phyloP scores from a whole-genome alignment of 1,284 basidiomycete species.

The Fomitopsis pinicola region DNA sequence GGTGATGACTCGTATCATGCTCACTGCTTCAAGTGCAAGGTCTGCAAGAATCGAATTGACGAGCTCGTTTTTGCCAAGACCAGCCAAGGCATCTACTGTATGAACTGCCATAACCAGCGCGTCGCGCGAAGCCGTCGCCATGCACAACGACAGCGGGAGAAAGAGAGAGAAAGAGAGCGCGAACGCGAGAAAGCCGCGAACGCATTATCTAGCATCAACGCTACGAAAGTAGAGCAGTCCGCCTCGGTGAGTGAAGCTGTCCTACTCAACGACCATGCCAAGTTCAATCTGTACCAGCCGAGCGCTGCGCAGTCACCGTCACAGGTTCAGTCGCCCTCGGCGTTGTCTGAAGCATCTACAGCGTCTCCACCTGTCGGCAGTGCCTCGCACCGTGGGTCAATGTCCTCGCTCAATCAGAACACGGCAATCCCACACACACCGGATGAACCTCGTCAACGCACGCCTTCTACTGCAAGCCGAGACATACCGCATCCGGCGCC shows the following conservation, averaged over 20 bases:
- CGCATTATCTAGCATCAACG: slow-evolving; percentile 11
- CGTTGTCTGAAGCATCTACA: not conserved
- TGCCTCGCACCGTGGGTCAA: not conserved
- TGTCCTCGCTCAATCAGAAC: not conserved
- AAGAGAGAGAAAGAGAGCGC: slow-evolving; percentile 53
- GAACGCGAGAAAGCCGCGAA: slow-evolving; percentile 28
- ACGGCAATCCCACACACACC: not conserved
- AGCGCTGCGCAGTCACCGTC: not conserved
- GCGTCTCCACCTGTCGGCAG: not conserved
- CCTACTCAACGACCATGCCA: not conserved
- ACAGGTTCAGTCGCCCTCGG: slow-evolving; percentile 1
- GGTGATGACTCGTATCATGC: slow-evolving; percentile 99
- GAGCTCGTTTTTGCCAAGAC: slow-evolving; percentile 99
- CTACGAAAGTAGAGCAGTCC: slow-evolving; percentile 28
- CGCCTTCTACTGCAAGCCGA: not conserved
- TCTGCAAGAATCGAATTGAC: slow-evolving; percentile 92
- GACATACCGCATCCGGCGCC: not conserved
- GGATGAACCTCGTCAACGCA: not conserved
- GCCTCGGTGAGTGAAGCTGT: not conserved
- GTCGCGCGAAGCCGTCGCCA: slow-evolving; percentile 90
- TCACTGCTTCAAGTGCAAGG: slow-evolving; percentile 96
- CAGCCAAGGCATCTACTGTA: slow-evolving; percentile 97
- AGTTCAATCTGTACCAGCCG: not conserved
- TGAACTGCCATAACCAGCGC: slow-evolving; percentile 94
- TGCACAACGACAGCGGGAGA: slow-evolving; percentile 75